Evolutionary conservation across 2,329 filamentous ascomycete species (phyloP).

Genomic region (Aaosphaeria arxii): DNA sequence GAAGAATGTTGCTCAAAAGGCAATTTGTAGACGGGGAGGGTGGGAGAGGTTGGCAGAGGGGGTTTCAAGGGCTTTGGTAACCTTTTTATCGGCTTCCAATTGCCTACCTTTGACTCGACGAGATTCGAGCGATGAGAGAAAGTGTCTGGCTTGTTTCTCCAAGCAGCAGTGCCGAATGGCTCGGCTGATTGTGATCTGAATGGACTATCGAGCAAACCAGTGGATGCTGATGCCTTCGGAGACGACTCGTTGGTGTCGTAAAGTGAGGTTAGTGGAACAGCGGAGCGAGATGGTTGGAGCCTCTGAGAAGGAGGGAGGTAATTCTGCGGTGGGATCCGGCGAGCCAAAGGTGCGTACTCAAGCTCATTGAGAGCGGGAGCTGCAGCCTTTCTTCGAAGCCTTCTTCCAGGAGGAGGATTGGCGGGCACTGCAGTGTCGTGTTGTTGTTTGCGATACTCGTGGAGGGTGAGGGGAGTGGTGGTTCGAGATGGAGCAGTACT

Average conservation of each 20-base stretch:
- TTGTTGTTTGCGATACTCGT: constrained; percentile 40
- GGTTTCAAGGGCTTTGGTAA: constrained; percentile 26
- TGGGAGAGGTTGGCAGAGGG: constrained; percentile 12
- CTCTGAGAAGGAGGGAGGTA: constrained; percentile 5
- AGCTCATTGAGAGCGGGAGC: constrained; percentile 28
- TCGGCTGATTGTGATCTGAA: constrained; percentile 28
- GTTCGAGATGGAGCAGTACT: constrained; percentile 30
- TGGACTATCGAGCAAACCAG: constrained; percentile 12
- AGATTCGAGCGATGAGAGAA: neutral
- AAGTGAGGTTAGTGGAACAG: constrained; percentile 20
- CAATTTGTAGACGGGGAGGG: constrained; percentile 1
- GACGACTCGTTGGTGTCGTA: constrained; percentile 16
- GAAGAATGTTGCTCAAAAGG: neutral
- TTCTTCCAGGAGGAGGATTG: constrained; percentile 27
- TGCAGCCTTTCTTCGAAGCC: constrained; percentile 36
- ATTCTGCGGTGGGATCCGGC: constrained; percentile 18
- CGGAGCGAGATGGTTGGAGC: constrained; percentile 28
- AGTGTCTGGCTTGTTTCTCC: neutral
- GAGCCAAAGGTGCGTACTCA: constrained; percentile 7
- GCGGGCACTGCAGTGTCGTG: constrained; percentile 27
- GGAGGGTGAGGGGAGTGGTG: constrained; percentile 32
- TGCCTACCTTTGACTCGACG: constrained; percentile 16
- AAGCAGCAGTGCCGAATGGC: constrained; percentile 13
- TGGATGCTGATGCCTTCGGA: constrained; percentile 8
- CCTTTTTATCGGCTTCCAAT: constrained; percentile 34